Evolutionary conservation across 2,329 filamentous ascomycete genomes (phyloP).

Genomic region (Atkinsonella texensis): DNA sequence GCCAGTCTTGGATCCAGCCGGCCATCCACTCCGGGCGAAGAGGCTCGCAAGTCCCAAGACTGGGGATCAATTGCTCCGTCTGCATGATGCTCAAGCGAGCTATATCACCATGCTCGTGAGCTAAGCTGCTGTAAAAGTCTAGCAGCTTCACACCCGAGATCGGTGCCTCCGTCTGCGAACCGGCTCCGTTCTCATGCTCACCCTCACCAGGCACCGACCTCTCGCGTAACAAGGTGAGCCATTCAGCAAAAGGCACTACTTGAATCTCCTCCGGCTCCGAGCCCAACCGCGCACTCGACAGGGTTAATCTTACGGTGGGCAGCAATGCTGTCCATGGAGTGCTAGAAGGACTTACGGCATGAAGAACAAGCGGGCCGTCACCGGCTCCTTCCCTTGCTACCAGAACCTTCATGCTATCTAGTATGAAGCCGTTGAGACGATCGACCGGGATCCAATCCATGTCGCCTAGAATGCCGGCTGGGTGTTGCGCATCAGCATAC

Average conservation of each 20-base stretch:
- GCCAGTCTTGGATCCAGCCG: constrained; percentile 2
- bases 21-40: constrained; percentile 6
- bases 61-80: neutral
- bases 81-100: neutral
- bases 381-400: neutral
- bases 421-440: neutral
- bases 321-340: constrained; percentile 4
- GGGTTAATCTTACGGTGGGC: neutral
- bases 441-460: constrained; percentile 8
- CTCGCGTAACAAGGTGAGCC: neutral
- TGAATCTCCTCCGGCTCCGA: neutral
- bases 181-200: neutral
- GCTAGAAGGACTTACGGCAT: constrained; percentile 4
- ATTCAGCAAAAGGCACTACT: neutral
- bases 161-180: neutral
- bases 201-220: neutral
- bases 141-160: constrained; percentile 6
- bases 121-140: constrained; percentile 4
- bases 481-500: neutral
- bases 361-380: constrained; percentile 1
- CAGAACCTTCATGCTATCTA: neutral
- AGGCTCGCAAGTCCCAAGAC: neutral
- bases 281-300: neutral
- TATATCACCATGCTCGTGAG: neutral
- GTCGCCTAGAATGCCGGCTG: neutral